Percentiles rank a stretch among this genome's conserved stretches.
Evolutionary conservation across 2,329 filamentous ascomycete genomes (phyloP).

Genomic region (Neofusicoccum umdonicola): DNA sequence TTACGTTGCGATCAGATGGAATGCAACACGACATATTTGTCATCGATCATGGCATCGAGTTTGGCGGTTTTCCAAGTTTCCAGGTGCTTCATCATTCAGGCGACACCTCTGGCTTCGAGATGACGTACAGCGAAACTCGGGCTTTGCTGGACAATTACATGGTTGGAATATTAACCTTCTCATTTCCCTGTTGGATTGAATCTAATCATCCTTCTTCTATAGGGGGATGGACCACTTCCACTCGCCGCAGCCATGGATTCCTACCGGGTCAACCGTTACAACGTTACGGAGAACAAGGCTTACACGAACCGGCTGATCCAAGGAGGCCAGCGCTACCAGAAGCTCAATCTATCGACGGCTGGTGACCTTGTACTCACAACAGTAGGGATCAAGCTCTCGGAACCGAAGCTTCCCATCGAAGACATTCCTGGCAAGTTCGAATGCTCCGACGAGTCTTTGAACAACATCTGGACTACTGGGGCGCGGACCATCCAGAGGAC

Average conservation of each 20-base stretch:
- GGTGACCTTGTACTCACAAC: conserved; percentile 28
- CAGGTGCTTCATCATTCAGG: conserved; percentile 19
- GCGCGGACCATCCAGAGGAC: conserved; percentile 34
- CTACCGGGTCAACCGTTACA: conserved; percentile 37
- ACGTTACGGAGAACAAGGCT: conserved; percentile 26
- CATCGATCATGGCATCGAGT: conserved; percentile 22
- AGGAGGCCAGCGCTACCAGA: conserved; percentile 39
- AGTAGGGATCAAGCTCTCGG: conserved; percentile 29
- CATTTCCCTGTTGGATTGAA: background rate
- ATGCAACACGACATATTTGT: background rate
- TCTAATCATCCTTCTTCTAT: background rate
- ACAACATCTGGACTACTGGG: conserved; percentile 30
- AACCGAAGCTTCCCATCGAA: conserved; percentile 24
- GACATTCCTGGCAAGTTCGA: conserved; percentile 30
- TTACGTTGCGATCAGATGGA: background rate
- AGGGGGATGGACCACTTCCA: conserved; percentile 34
- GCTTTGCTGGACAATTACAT: conserved; percentile 13
- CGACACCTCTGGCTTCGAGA: conserved; percentile 18
- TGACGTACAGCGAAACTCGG: conserved; percentile 17
- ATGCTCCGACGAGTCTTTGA: conserved; percentile 29
- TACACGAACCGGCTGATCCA: conserved; percentile 37
- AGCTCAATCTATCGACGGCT: conserved; percentile 34
- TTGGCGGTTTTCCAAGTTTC: conserved; percentile 23
- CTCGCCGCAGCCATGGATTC: conserved; percentile 40
- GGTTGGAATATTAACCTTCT: background rate